Evolutionary conservation across 352 stramenopile genomes (phyloP), one percentile per base, ranked within the genome.

Genomic region (Phytophthora quininea): DNA sequence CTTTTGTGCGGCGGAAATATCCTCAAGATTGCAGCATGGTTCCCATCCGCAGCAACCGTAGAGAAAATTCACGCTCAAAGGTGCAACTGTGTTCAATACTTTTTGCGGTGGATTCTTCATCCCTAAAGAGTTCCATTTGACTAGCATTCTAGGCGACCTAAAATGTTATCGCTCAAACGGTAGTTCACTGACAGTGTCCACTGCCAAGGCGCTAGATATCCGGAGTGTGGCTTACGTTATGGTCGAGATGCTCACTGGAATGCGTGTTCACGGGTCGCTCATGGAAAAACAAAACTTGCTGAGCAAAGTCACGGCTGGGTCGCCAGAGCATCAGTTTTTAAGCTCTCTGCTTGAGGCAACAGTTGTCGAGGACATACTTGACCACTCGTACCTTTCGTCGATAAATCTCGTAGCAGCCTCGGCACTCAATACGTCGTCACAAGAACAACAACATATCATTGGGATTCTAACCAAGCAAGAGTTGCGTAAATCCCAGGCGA

Each of bases 211-310:
- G 10, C 80, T 84, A 47, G 82, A 91, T 50, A 31, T 86, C 2
- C 69, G 79, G 32, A 88, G 79, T 35, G 62, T 91, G 11, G 83
- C 80, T 2, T 89, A 88, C 45, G 59, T 91, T 29, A 74, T 89
- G 59, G 43, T 78, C 6, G 83, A 91, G 62, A 79, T 91, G 77
- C 71, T 88, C 57, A 91, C 80, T 2, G 80, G 78, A 15, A 50
- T 68, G 35, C 74, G 74, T 3, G 71, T 80, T 27, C 74, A 62
- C 32, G 70, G 82, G 0, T 32, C 49, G 31, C 49, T 78, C 6
- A 69, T 88, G 35, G 67, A 84, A 30, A 72, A 50, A n/a, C n/a
- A 72, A 9, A 70, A 58, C 4, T 31, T 90, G 5, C 42, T 85
- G 7, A 47, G 19, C 11, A 66, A 69, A 15, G 58, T 89, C 2